Evolutionary conservation across 2,329 filamentous ascomycete genomes (phyloP), one percentile per base, ranked within the genome.

Genomic region (Aureobasidium sp.): DNA sequence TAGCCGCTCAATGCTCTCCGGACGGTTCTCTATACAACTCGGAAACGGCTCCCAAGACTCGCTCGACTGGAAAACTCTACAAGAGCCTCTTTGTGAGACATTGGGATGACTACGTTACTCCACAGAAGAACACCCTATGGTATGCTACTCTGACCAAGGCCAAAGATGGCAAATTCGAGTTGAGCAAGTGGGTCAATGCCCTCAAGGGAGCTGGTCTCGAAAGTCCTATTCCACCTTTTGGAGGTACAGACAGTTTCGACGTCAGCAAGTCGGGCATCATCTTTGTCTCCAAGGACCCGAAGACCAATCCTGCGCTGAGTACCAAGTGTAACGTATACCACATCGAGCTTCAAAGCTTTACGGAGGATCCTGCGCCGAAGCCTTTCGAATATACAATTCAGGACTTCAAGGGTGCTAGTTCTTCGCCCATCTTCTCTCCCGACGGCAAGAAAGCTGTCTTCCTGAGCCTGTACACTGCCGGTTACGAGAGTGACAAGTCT

Each of bases 321-420:
- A 96, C 91, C 6, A 93, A 92, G 69, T 87, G 87, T 0, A 89
- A 94, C 69, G 81, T 95, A 36, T 96, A 94, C 73, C 84, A 87
- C 50, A 81, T 89, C 4, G 82, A 86, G 0, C 76, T 91, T 36
- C 77, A 79, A 54, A 83, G 80, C 4, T 91, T 88, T 69, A 74
- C 78, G 5, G 79, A 85, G 57, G 66, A 73, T 59, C 70, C 80
- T 70, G 73, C 85, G 64, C 76, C 79, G 29, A 63, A 71, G 59
- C 84, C 80, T 4, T 80, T 78, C 69, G 76, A 82, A 59, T 78
- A 83, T 60, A 79, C 80, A 70, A 87, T 83, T 27, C 82, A 79
- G 62, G 76, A 69, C 71, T 89, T 69, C 75, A 79, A 78, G 63
- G 89, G 89, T 7, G 90, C 90, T 67, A 84, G 81, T 29, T 79